Evolutionary conservation across 768 basidiomycete species (phyloP), one percentile per base, ranked within the genome.

Genomic region (Lentinula lateritia): DNA sequence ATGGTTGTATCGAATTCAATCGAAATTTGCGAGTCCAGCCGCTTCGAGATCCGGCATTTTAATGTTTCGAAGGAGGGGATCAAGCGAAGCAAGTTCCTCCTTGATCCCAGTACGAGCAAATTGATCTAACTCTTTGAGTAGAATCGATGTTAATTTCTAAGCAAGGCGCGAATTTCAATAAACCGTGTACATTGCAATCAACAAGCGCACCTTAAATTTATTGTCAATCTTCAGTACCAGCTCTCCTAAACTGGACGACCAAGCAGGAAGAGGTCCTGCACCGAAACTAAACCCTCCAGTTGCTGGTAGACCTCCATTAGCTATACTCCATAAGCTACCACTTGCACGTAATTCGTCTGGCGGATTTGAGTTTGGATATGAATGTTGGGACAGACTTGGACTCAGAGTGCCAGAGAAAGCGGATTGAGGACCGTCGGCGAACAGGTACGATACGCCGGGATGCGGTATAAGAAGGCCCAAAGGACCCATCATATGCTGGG

Each of bases 81-180:
- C 90, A 50, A 94, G 79, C 28, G 90, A 89, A 16, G 88, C 85
- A 41, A 95, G 76, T 72, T 95, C 92, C 61, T 92, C 89, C 71
- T 83, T 88, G 71, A 95, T 94, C 13, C 85, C 83, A 53, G 86
- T 86, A 62, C 92, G 80, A 52, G 93, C 92, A 52, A 92, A 84
- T 43, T 82, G 78, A 73, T 95, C 93, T 23, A 96, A 82, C 65
- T 95, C 93, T 72, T 93, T 94, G 61, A 93, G 74, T 9, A 96
- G 75, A 45, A 74, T 76, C 18, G 84, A 81, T n/a, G 87, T 89
- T 64, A 95, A 86, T 87, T 94, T 95, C 93, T 95, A 71, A 16
- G 8, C n/a, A 56, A 38, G 23, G 20, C 20, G 23, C 23, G 42
- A 41, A 23, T 36, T 43, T 55, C 34, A 64, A 45, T 34, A 56